Base-by-base conservation (phyloP, 345 rosid genomes). In the Cochlearia excelsa region DNA sequence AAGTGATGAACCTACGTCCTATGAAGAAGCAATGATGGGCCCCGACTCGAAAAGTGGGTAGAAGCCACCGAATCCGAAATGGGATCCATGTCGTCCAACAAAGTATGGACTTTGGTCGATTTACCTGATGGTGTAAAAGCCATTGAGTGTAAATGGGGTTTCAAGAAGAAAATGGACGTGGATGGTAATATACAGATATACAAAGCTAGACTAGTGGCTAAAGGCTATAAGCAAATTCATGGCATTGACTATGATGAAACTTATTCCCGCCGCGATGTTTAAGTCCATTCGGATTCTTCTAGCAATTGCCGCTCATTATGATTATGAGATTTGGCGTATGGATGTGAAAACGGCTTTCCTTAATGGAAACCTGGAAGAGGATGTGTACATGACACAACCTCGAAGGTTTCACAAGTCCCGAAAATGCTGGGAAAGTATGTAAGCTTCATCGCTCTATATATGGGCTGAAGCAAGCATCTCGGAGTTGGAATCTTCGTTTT, bases 41-140 rank as follows among this genome's bases (percentile, higher is more conserved):
- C 23, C 0, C 23, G 23, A 16, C 23, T 16, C 23, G 23, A 16
- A 16, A 37, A 37, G 7, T 37, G 40, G 40, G 2, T 37, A 5
- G 7, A 37, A 8, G 40, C 6, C 40, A 5, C 1, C 27, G 35
- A 9, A 30, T 63, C 41, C 2, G 51, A 42, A 35, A 51, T 71
- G 48, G 30, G 64, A 10, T 74, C 70, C 66, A 68, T 73, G 70
- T 63, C 10, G 0, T 4, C 7, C 0, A 73, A 73, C 38, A n/a
- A 73, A 53, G 61, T 73, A 2, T 68, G 53, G 63, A 35, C 30
- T 42, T 64, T 69, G 70, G 29, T 26, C 7, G 40, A 37, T 37
- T 37, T 37, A 1, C 40, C 40, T 37, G 40, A 37, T 37, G 40
- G 40, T 37, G 40, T 37, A 1, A 37, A 37, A 37, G 40, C 3